Evolutionary conservation across 1,139 yeast genomes (phyloP).

Genomic region (Suhomyces yuchorum): DNA sequence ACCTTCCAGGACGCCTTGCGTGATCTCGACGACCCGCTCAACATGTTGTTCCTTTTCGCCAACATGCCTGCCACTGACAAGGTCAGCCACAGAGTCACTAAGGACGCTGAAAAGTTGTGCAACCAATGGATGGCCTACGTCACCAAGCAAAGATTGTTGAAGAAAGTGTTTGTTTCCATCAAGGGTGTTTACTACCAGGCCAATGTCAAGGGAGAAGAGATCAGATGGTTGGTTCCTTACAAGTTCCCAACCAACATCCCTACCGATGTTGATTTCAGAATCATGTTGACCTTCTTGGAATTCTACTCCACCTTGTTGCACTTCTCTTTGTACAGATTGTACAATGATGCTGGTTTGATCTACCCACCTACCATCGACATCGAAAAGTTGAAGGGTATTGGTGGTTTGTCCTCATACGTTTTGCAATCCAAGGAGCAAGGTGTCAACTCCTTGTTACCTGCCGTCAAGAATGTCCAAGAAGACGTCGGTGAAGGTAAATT

Average conservation of each 20-base stretch:
- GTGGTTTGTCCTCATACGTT: slow-evolving; percentile 85
- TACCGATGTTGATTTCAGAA: slow-evolving; percentile 89
- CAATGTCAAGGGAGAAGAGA: slow-evolving; percentile 82
- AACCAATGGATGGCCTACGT: slow-evolving; percentile 96
- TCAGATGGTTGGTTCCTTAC: slow-evolving; percentile 96
- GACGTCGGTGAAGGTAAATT: slow-evolving; percentile 35
- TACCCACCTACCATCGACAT: slow-evolving; percentile 89
- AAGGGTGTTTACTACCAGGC: slow-evolving; percentile 98
- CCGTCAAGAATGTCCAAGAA: slow-evolving; percentile 20
- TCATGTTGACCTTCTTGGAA: slow-evolving; percentile 95
- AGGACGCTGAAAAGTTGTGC: slow-evolving; percentile 82
- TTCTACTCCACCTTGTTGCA: slow-evolving; percentile 91
- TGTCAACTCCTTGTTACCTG: slow-evolving; percentile 45
- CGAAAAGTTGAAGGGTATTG: slow-evolving; percentile 75
- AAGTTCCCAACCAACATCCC: slow-evolving; percentile 97
- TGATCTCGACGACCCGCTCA: slow-evolving; percentile 92
- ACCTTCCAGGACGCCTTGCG: slow-evolving; percentile 89
- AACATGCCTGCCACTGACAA: slow-evolving; percentile 92
- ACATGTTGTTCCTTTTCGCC: slow-evolving; percentile 91
- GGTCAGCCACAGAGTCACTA: slow-evolving; percentile 75
- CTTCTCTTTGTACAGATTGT: slow-evolving; percentile 81
- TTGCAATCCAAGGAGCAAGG: slow-evolving; percentile 49
- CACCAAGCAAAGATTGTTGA: slow-evolving; percentile 77
- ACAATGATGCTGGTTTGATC: slow-evolving; percentile 79
- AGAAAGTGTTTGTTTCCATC: slow-evolving; percentile 92